Conservation (phyloP, 2,329 filamentous ascomycete genomes). For the Cryphonectria japonica region DNA sequence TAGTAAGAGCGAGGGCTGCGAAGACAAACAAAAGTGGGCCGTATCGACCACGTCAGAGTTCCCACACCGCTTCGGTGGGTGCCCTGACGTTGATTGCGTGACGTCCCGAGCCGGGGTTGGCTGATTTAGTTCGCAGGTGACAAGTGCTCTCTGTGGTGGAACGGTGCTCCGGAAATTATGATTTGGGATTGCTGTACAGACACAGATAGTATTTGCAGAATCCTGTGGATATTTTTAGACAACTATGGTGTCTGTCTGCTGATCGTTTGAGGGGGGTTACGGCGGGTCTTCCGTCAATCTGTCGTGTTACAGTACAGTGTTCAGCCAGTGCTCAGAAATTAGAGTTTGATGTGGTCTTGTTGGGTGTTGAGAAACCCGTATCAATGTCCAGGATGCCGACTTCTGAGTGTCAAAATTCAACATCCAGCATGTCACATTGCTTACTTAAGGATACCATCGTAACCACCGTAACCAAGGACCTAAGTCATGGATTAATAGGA, state of each 20-base stretch:
- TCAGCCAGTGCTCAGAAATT: too few relatives aligned
- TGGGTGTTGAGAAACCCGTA: too few relatives aligned
- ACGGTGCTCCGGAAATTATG: neutral
- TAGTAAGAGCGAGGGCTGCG: neutral
- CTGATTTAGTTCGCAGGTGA: conserved; percentile 1
- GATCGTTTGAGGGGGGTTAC: neutral
- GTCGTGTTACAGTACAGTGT: neutral
- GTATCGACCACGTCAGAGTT: conserved; percentile 12
- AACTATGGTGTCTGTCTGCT: neutral
- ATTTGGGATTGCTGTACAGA: neutral
- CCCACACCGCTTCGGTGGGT: conserved; percentile 14
- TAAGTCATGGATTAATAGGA: too few relatives aligned
- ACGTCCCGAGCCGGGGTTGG: neutral
- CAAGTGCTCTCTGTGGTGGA: neutral
- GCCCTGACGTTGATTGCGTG: conserved; percentile 6
- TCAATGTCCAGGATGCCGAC: too few relatives aligned
- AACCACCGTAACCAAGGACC: too few relatives aligned
- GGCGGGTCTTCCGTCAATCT: neutral
- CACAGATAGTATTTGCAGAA: neutral
- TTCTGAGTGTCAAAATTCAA: too few relatives aligned
- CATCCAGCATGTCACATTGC: too few relatives aligned
- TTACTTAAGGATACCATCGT: too few relatives aligned
- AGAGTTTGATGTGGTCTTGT: too few relatives aligned
- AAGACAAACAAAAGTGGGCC: conserved; percentile 3
- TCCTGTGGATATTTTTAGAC: conserved; percentile 6